These are phyloP conservation scores for Kalmusia sp. DNA, from an alignment of 2,329 filamentous ascomycete genomes.

Conservation along the genomic window DNA sequence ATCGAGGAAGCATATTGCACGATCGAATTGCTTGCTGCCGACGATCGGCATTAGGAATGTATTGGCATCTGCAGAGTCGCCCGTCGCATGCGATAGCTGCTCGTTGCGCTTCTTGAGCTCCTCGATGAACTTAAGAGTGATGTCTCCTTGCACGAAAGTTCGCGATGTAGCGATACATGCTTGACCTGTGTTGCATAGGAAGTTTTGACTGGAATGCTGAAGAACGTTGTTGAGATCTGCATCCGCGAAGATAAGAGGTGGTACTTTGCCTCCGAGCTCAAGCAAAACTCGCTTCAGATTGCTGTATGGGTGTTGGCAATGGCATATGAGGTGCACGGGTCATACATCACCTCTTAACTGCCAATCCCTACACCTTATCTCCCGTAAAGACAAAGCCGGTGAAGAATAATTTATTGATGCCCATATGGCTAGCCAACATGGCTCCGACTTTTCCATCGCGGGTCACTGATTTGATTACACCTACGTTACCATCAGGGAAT, in stretches of 20 bases:
- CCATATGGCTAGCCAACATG: conserved; percentile 48
- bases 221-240: conserved; percentile 56
- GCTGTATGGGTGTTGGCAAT: conserved; percentile 18
- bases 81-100: conserved; percentile 20
- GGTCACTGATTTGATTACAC: conserved; percentile 46
- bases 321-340: neutral
- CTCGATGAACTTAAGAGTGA: conserved; percentile 37
- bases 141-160: conserved; percentile 46
- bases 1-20: conserved; percentile 30
- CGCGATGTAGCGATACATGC: conserved; percentile 65
- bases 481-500: conserved; percentile 13
- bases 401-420: conserved; percentile 52
- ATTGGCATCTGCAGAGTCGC: conserved; percentile 23
- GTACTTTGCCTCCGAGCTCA: conserved; percentile 56
- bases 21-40: conserved; percentile 36
- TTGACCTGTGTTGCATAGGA: conserved; percentile 63
- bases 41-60: conserved; percentile 35
- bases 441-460: conserved; percentile 38
- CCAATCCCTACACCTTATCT: conserved; percentile 48
- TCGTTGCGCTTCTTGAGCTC: conserved; percentile 35
- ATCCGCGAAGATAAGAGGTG: conserved; percentile 54
- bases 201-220: conserved; percentile 26
- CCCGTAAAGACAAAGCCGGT: conserved; percentile 48
- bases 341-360: conserved; percentile 37
- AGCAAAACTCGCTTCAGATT: conserved; percentile 57